Evolutionary conservation across 176 grass and related monocot species (phyloP), one percentile per base, ranked within the genome.

Genomic region (Phyllostachys edulis): DNA sequence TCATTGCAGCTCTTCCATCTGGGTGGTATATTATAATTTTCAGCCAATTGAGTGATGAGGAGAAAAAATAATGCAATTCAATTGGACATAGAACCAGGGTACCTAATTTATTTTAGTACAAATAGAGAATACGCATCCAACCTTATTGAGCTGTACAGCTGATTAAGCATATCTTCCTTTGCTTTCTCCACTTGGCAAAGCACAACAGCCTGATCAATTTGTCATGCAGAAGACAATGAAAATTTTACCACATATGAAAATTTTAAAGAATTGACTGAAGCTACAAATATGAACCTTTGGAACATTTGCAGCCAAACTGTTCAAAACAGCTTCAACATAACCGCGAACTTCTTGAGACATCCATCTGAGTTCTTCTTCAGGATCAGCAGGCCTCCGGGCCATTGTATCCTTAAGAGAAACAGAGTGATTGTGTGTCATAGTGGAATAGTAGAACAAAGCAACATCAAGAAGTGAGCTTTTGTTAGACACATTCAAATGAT

Each of bases 321-420:
- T 94, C 81, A 99, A 88, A 89, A 99, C 93, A 72, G 93, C 93
- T 71, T 99, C 96, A 9, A 99, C 96, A 82, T 99, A 99, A 87
- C 96, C 90, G 62, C 96, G 93, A 63, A 99, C 91, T 99, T 99
- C 96, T 89, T 99, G 96, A 70, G 96, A 96, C 96, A 99, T 99
- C 96, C 96, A 99, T 75, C 91, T 80, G 47, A 99, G 91, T 82
- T 99, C 96, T 91, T 96, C 96, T 88, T 96, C 96, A 75, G 96
- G 96, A 88, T 99, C 93, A 84, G 93, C 96, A 57, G 91, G 96
- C 71, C 60, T 93, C 79, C 96, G 86, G 23, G 81, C 78, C 87
- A 97, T 92, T 0, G 87, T 85, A 67, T 94, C 91, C 94, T 97
- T 78, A 42, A 74, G 37, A 62, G 39, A 70, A 63, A 85, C 66